Evolutionary conservation across 176 grass and related monocot genomes (phyloP), one percentile per base, ranked within the genome.

Genomic region (Tillandsia fasciculata): DNA sequence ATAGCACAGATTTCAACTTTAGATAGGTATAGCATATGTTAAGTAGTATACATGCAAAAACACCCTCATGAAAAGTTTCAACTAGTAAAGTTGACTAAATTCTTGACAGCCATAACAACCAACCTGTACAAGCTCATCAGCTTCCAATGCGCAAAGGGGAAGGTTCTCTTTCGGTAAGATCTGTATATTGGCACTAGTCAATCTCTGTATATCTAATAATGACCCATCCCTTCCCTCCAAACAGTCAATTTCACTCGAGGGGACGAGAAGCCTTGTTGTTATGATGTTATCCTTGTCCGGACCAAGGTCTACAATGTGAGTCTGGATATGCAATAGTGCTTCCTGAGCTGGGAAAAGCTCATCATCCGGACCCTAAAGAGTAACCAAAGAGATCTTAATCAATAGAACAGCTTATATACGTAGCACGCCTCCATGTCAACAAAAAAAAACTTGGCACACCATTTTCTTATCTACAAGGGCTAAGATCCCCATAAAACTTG

Each of bases 61-160:
- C 33, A 42, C 33, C 33, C 14, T 15, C 29, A 13, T 49, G 64
- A 67, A 67, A 47, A 11, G 47, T 67, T 42, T 17, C 64, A 15
- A 28, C 27, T 47, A 13, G 29, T 15, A 67, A 29, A 15, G 7
- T 63, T 11, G 29, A 28, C 13, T 67, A 14, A 26, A 12, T 52
- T 64, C 59, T 68, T 73, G 61, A 70, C 12, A 17, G 28, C 52
- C 63, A 82, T 72, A 27, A 52, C 20, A 48, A 80, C 76, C 59
- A 81, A 99, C 94, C 94, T 99, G 94, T 76, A 99, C 72, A 66
- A 99, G 86, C 68, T 93, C 89, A 85, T 99, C 94, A 75, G 89
- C 81, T n/a, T 93, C 94, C 53, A 85, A 67, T 18, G 89, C 89
- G 10, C 94, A 90, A 51, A 73, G 70, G 64, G 94, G 94, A 89